A percentile compares a stretch with the other conserved stretches of the same genome.
These are phyloP conservation scores for Leucosporidium scottii DNA, from an alignment of 768 basidiomycete species.

Conservation along the genomic window DNA sequence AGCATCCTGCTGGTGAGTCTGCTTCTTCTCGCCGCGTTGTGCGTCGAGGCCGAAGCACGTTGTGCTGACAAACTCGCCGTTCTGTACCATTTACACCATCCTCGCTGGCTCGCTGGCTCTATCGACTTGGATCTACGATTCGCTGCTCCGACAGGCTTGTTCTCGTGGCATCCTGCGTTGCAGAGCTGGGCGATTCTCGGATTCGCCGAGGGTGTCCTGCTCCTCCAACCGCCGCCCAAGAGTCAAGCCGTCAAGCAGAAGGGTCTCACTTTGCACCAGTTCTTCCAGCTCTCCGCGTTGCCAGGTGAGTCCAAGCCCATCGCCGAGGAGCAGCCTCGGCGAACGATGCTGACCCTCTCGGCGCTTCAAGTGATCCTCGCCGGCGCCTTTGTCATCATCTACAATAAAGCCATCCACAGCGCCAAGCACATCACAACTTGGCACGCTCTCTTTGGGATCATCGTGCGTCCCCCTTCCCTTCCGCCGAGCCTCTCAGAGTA, in stretches of 20 bases:
- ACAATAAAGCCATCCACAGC: slow-evolving; percentile 31
- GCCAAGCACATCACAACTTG: slow-evolving; percentile 31
- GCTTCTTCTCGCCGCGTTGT: too few species aligned
- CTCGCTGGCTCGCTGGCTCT: too few species aligned
- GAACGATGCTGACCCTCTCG: slow-evolving; percentile 2
- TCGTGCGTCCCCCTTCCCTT: slow-evolving; percentile 4
- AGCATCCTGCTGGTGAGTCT: slow-evolving; percentile 8
- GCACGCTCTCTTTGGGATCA: slow-evolving; percentile 28
- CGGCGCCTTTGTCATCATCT: slow-evolving; percentile 26
- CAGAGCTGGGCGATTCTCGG: slow-evolving; percentile 24
- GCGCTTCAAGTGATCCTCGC: slow-evolving; percentile 13
- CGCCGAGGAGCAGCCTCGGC: neutral
- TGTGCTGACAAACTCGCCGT: neutral
- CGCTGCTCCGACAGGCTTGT: slow-evolving; percentile 13
- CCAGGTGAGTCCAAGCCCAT: neutral
- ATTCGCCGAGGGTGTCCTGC: slow-evolving; percentile 34
- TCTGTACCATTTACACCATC: neutral
- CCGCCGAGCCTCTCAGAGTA: neutral
- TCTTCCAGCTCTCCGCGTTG: slow-evolving; percentile 26
- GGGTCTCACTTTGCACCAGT: slow-evolving; percentile 27
- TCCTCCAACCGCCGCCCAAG: slow-evolving; percentile 28
- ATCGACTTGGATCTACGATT: too few species aligned
- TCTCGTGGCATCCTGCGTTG: slow-evolving; percentile 32
- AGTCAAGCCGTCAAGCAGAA: slow-evolving; percentile 20
- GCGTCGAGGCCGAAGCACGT: too few species aligned